A percentile compares a stretch with the other conserved stretches of the same genome.
Evolutionary conservation across 225 moss, liverwort and hornwort genomes (phyloP).

Genomic region (Straminergon stramineum): DNA sequence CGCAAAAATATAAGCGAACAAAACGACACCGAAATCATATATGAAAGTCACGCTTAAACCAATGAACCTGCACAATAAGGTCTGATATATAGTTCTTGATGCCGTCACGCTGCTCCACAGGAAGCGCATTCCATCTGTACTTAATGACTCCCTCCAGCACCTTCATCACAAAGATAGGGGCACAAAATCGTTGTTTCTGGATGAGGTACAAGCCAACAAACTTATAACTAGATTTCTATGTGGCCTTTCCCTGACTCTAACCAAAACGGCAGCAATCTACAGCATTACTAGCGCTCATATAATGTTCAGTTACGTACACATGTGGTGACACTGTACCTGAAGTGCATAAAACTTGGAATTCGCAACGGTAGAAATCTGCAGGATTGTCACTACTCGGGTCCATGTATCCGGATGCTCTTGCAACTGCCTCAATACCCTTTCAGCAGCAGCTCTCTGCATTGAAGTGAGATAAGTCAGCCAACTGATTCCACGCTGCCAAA

Average conservation of each 20-base stretch:
- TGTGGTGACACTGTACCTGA: constrained; percentile 30
- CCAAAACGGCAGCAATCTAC: background rate
- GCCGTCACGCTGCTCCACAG: constrained; percentile 91
- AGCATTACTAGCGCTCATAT: background rate
- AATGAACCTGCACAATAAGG: constrained; percentile 87
- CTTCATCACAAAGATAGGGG: constrained; percentile 15
- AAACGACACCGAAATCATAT: background rate
- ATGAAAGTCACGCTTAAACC: background rate
- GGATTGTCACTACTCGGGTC: constrained; percentile 88
- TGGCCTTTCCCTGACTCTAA: background rate
- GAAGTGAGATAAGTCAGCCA: background rate
- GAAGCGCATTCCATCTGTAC: constrained; percentile 96
- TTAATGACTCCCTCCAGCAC: constrained; percentile 96
- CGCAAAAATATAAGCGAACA: background rate
- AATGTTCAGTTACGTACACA: background rate
- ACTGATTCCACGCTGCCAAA: background rate
- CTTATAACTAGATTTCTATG: background rate
- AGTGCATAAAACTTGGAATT: constrained; percentile 98
- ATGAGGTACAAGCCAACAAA: background rate
- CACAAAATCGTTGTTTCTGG: background rate
- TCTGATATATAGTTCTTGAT: constrained; percentile 98
- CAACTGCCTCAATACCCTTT: constrained; percentile 81
- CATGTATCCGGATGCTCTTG: constrained; percentile 97
- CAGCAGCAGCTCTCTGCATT: constrained; percentile 90
- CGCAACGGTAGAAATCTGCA: constrained; percentile 69